A percentile compares a stretch with the other conserved stretches of the same genome.
phyloP scores from a whole-genome alignment of 2,329 filamentous ascomycete species.

The Exophiala alcalophila region DNA sequence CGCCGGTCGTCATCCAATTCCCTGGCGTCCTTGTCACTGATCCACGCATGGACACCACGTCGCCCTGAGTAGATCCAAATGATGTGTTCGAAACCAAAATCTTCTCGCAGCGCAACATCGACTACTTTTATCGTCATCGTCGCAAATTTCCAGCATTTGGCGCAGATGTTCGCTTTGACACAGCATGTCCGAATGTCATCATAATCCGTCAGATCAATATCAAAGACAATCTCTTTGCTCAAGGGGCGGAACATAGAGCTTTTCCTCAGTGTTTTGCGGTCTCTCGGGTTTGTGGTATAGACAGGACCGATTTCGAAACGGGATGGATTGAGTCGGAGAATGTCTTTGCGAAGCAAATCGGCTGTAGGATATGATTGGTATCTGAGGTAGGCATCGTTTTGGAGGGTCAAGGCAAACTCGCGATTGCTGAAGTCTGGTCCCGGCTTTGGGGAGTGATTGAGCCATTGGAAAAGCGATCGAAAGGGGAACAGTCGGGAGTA shows the following conservation, averaged over 20 bases:
- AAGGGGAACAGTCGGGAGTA: constrained; percentile 96
- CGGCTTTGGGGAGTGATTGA: constrained; percentile 86
- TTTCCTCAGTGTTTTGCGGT: constrained; percentile 83
- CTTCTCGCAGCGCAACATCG: constrained; percentile 79
- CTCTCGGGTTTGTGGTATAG: constrained; percentile 88
- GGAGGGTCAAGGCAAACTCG: constrained; percentile 94
- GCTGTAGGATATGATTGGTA: constrained; percentile 77
- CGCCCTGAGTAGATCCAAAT: constrained; percentile 98
- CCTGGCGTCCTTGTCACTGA: constrained; percentile 85
- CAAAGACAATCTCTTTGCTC: constrained; percentile 93
- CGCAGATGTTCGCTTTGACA: constrained; percentile 86
- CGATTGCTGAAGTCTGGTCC: constrained; percentile 86
- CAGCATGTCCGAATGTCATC: constrained; percentile 96
- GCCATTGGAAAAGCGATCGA: constrained; percentile 92
- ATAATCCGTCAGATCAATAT: constrained; percentile 99
- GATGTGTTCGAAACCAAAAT: constrained; percentile 96
- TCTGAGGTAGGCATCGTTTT: constrained; percentile 85
- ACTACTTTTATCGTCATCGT: constrained; percentile 97
- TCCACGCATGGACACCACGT: constrained; percentile 95
- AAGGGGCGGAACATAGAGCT: constrained; percentile 78
- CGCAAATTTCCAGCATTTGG: constrained; percentile 94
- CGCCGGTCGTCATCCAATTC: constrained; percentile 82
- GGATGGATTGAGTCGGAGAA: constrained; percentile 79
- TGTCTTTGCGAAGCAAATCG: constrained; percentile 81
- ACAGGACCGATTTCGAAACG: constrained; percentile 99